phyloP scores from a whole-genome alignment of 1,284 basidiomycete species.

The Moesziomyces antarcticus region DNA sequence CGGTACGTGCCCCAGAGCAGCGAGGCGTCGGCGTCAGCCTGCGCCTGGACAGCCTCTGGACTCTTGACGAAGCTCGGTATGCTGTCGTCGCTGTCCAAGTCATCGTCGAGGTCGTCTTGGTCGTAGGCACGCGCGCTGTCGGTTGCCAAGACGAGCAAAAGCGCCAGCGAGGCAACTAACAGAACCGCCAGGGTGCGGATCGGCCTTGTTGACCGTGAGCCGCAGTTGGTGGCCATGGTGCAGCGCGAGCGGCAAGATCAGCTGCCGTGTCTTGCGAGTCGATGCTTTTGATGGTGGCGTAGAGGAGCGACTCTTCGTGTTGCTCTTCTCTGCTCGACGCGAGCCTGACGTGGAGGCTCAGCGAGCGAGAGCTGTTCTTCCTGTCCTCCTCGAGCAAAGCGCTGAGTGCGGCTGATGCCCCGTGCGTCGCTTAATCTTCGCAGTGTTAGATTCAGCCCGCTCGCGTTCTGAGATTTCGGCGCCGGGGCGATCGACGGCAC shows the following conservation, averaged over 20 bases:
- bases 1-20: conserved; percentile 91
- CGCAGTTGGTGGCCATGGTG: conserved; percentile 7
- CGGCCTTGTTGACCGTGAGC: conserved; percentile 1
- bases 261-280: background rate
- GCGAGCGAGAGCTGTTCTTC: background rate
- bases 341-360: background rate
- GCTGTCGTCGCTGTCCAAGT: conserved; percentile 1
- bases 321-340: background rate
- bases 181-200: conserved; percentile 6
- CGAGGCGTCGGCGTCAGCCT: conserved; percentile 66
- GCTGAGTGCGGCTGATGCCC: background rate
- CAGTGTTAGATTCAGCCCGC: background rate
- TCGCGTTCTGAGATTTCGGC: too few relatives aligned
- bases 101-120: conserved; percentile 17
- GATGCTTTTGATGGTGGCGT: too few relatives aligned
- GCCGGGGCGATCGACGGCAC: too few relatives aligned
- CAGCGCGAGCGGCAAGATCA: background rate
- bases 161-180: conserved; percentile 10
- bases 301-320: too few relatives aligned
- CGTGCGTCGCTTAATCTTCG: background rate
- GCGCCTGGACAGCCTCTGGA: conserved; percentile 26
- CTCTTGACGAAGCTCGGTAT: background rate
- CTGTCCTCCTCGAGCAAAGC: too few relatives aligned
- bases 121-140: conserved; percentile 9
- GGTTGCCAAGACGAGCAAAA: conserved; percentile 15